Evolutionary conservation across 2,329 filamentous ascomycete genomes (phyloP).

Genomic region (Monascus ruber): DNA sequence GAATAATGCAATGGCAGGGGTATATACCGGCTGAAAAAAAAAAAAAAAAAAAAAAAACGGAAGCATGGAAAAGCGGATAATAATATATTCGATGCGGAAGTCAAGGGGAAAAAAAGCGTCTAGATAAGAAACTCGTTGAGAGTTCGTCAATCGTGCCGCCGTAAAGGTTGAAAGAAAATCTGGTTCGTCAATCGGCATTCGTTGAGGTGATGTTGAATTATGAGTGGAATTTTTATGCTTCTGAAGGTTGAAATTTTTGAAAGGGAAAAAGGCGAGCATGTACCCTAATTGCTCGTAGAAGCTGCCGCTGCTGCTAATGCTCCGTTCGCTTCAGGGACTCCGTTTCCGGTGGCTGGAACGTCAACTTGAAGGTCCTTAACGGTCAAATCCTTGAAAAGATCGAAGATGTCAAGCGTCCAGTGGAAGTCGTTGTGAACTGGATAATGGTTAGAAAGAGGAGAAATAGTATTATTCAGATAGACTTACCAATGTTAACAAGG

Average conservation of each 20-base stretch:
- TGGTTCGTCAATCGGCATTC: slow-evolving; percentile 12
- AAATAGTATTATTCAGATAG: slow-evolving; percentile 1
- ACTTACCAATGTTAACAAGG: slow-evolving; percentile 83
- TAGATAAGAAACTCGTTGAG: slow-evolving; percentile 27
- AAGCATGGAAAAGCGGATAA: slow-evolving; percentile 13
- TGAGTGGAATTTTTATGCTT: slow-evolving; percentile 9
- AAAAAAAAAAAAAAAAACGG: slow-evolving; percentile 5
- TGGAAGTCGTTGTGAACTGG: slow-evolving; percentile 97
- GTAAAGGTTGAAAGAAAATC: slow-evolving; percentile 10
- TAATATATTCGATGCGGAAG: slow-evolving; percentile 18
- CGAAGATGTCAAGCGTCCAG: slow-evolving; percentile 66
- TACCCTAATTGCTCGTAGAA: too few relatives aligned
- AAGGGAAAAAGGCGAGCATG: too few relatives aligned
- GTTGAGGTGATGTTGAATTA: slow-evolving; percentile 31
- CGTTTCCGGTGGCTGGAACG: slow-evolving; percentile 9
- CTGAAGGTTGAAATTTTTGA: slow-evolving; percentile 4
- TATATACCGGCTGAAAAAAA: slow-evolving; percentile 18
- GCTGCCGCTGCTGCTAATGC: too few relatives aligned
- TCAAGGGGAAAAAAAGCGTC: slow-evolving; percentile 9
- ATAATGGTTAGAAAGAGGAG: slow-evolving; percentile 12
- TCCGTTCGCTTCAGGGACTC: slow-evolving; percentile 3
- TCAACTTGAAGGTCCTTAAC: slow-evolving; percentile 27
- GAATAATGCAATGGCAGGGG: slow-evolving; percentile 18
- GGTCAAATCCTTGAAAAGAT: slow-evolving; percentile 65
- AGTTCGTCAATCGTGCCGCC: slow-evolving; percentile 30